Base-by-base conservation (phyloP, 2,329 filamentous ascomycete species). In the Cercospora citrullina region DNA sequence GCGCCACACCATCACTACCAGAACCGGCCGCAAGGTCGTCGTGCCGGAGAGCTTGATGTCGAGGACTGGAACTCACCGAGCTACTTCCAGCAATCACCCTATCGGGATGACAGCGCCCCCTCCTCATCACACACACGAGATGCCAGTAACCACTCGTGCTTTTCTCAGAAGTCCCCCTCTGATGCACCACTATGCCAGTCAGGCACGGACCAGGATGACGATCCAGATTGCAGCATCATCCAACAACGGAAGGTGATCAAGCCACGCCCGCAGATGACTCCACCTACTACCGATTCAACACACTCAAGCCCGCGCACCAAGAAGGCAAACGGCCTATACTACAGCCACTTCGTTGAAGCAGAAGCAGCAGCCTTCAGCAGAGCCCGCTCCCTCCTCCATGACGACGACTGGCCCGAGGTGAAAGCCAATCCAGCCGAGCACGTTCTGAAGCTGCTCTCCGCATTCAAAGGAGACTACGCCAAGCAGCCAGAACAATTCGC, bases 271-370 rank as follows among this genome's bases (percentile, higher is more conserved):
- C 66, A 62, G 18, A 62, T 48, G 31, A 42, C 62, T 21, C 58
- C 66, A 1, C 14, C 51, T 21, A 12, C 63, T 31, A 62, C 53
- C 18, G 39, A 30, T 16, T 48, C 61, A 14, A 18, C 36, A 23
- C 14, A 16, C 30, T 28, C 51, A 21, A 31, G 23, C 26, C 60
- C 51, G 23, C 53, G 23, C 42, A 42, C 42, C 51, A 65, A 57
- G 30, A 42, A 64, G 30, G 10, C 33, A n/a, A 33, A 39, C 21
- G 39, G 45, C 18, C 65, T 68, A 5, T 28, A 57, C 57, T 69
- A 64, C 68, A 67, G 30, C 55, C 31, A 59, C 62, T 69, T 70
- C 39, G 66, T 39, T 21, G 68, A 70, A 33, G 68, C 68, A 39
- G 66, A 68, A 45, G 63, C 60, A 23, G 55, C 36, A 5, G 65